Conservation (phyloP, 2,329 filamentous ascomycete genomes). For the Fusarium brachygibbosum region DNA sequence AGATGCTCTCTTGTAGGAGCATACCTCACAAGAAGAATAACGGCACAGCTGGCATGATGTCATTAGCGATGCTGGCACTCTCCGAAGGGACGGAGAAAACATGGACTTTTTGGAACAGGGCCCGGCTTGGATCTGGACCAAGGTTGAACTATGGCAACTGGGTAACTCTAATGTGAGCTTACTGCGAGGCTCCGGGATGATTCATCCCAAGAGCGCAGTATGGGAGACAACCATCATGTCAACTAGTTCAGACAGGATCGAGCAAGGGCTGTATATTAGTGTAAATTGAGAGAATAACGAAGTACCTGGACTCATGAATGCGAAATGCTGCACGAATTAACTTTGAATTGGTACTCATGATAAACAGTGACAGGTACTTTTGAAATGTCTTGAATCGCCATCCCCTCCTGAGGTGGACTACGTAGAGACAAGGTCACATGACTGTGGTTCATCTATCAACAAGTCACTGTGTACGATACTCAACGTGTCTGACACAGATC, state of each 20-base stretch:
- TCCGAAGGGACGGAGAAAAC: slow-evolving; percentile 9
- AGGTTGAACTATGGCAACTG: neutral
- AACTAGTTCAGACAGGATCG: neutral
- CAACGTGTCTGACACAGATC: neutral
- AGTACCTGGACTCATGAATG: neutral
- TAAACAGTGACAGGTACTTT: neutral
- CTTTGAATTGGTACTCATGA: neutral
- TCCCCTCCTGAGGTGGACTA: neutral
- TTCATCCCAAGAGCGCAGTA: neutral
- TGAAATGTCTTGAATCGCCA: neutral
- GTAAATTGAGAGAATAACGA: neutral
- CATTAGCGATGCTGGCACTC: slow-evolving; percentile 2
- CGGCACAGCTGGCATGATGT: neutral
- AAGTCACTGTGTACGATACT: neutral
- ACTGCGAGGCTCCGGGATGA: neutral
- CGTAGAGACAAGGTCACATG: slow-evolving; percentile 22
- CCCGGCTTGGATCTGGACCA: slow-evolving; percentile 13
- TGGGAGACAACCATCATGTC: neutral
- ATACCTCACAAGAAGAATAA: slow-evolving; percentile 4
- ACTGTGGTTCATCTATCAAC: neutral
- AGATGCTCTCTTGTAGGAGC: slow-evolving; percentile 2
- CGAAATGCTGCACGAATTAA: neutral
- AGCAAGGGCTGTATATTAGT: neutral
- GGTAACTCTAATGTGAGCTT: slow-evolving; percentile 2
- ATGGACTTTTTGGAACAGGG: slow-evolving; percentile 10